A percentile compares a stretch with the other conserved stretches of the same genome.
phyloP scores from a whole-genome alignment of 768 basidiomycete species.

The Tremella yokohamensis region DNA sequence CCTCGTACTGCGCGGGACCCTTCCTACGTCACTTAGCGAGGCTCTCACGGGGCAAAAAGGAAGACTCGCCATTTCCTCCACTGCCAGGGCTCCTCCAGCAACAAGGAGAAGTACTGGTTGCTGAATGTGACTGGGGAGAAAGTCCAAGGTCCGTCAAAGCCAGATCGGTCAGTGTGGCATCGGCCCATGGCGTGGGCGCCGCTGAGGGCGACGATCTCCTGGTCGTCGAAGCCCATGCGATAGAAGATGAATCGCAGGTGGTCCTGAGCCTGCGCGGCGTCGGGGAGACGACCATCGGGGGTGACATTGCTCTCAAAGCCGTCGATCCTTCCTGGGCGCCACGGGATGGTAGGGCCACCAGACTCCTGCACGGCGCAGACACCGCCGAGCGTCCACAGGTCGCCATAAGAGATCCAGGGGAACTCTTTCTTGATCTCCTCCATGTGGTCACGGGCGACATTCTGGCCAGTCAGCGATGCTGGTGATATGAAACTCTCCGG shows the following conservation, averaged over 20 bases:
- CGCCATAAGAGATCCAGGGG: constrained; percentile 92
- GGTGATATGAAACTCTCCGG: background rate
- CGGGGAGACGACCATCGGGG: constrained; percentile 55
- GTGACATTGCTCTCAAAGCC: constrained; percentile 63
- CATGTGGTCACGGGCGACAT: constrained; percentile 75
- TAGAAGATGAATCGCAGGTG: constrained; percentile 86
- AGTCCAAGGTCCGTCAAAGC: constrained; percentile 57
- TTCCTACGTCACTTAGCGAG: constrained; percentile 19
- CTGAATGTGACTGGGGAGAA: constrained; percentile 65
- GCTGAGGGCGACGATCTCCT: constrained; percentile 90
- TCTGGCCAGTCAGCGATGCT: constrained; percentile 29
- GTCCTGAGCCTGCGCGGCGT: constrained; percentile 74
- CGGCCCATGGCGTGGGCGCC: constrained; percentile 95
- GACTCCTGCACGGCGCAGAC: constrained; percentile 87
- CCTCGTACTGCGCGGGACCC: constrained; percentile 81
- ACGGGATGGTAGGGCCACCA: constrained; percentile 85
- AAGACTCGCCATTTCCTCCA: constrained; percentile 87
- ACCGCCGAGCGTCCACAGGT: constrained; percentile 93
- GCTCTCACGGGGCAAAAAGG: background rate
- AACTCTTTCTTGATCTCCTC: constrained; percentile 82
- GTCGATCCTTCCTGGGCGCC: constrained; percentile 90
- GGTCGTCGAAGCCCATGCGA: constrained; percentile 95
- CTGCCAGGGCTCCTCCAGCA: constrained; percentile 80
- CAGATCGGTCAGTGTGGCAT: constrained; percentile 66
- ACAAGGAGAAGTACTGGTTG: constrained; percentile 57